Conservation (phyloP, 2,329 filamentous ascomycete genomes). For the Epichloe aotearoae region DNA sequence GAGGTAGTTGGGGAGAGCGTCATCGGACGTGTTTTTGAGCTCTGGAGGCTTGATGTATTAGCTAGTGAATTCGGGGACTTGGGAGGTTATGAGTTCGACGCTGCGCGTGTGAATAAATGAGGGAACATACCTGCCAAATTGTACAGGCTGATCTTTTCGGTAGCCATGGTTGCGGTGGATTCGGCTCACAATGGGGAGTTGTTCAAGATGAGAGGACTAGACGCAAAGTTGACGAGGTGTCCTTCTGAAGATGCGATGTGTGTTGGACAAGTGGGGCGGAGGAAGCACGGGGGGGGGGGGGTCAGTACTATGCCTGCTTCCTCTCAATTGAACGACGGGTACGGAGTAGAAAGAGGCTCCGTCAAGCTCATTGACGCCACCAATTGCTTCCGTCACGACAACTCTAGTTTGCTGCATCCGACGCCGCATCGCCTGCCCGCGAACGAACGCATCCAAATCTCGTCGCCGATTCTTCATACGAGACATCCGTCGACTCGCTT, state of each 20-base stretch:
- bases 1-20: conserved; percentile 87
- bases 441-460: background rate
- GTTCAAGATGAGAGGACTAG: background rate
- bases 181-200: background rate
- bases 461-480: background rate
- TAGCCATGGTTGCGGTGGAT: conserved; percentile 18
- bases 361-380: background rate
- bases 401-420: background rate
- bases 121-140: conserved; percentile 46
- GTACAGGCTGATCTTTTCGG: conserved; percentile 51
- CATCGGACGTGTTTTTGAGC: conserved; percentile 92
- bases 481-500: conserved; percentile 4
- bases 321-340: background rate
- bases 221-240: conserved; percentile 1
- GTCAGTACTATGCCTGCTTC: too few species aligned
- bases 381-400: background rate
- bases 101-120: background rate
- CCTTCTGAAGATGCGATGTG: background rate
- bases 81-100: background rate
- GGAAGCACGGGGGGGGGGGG: too few species aligned
- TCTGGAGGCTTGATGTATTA: conserved; percentile 37
- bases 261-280: background rate
- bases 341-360: background rate
- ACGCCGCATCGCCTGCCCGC: background rate
- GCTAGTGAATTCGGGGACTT: background rate